Conservation (phyloP, 495 filamentous ascomycete species). For the Xylaria cubensis region DNA sequence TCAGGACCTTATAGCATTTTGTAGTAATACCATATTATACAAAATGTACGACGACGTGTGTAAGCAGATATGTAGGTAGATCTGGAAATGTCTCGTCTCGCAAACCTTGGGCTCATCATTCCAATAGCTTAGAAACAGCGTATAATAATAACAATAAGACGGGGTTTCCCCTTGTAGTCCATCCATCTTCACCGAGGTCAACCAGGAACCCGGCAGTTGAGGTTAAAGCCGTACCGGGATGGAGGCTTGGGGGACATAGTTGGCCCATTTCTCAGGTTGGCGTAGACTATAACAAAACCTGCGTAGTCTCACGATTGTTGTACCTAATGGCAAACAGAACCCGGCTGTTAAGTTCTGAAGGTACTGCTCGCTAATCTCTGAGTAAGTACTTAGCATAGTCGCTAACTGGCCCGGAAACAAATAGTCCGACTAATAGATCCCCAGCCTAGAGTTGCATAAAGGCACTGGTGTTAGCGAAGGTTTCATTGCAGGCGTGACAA, state of each 20-base stretch:
- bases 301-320: constrained; percentile 1
- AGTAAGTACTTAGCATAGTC: constrained; percentile 18
- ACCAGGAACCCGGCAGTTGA: constrained; percentile 19
- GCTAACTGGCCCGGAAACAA: constrained; percentile 6
- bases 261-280: constrained; percentile 9
- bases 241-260: constrained; percentile 12
- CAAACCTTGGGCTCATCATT: constrained; percentile 5
- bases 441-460: constrained; percentile 8
- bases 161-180: constrained; percentile 4
- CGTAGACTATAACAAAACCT: constrained; percentile 1
- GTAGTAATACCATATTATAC: constrained; percentile 13
- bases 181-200: constrained; percentile 19
- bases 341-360: constrained; percentile 15
- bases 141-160: constrained; percentile 5
- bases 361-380: constrained; percentile 17
- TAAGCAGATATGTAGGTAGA: not conserved
- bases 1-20: constrained; percentile 13
- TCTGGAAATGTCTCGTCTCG: constrained; percentile 2
- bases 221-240: constrained; percentile 5
- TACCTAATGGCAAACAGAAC: not conserved
- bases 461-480: not conserved
- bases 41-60: constrained; percentile 18
- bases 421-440: constrained; percentile 11
- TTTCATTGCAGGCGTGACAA: constrained; percentile 55
- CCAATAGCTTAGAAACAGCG: not conserved